Evolutionary conservation across 2,329 filamentous ascomycete species (phyloP).

Genomic region (Cordyceps cateniannulata): DNA sequence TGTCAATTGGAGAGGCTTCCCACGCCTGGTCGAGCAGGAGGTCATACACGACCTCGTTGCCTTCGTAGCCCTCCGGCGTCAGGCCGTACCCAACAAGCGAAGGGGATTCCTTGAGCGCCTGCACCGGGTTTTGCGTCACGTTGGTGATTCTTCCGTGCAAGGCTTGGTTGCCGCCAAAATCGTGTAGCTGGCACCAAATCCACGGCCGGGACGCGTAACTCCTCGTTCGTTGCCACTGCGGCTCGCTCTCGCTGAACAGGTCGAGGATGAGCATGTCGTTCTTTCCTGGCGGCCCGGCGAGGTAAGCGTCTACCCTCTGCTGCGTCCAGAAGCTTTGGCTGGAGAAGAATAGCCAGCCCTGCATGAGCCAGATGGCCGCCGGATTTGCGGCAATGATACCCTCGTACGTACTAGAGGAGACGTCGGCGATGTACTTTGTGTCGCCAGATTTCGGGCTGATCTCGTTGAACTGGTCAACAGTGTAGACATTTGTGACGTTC

Average conservation of each 20-base stretch:
- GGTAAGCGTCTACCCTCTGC: constrained; percentile 40
- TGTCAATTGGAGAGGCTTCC: constrained; percentile 36
- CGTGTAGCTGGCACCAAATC: constrained; percentile 48
- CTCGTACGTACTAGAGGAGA: constrained; percentile 33
- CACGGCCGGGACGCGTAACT: constrained; percentile 46
- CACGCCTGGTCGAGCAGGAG: constrained; percentile 46
- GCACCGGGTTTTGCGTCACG: constrained; percentile 38
- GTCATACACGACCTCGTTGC: constrained; percentile 47
- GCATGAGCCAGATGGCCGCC: constrained; percentile 45
- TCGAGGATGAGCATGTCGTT: constrained; percentile 45
- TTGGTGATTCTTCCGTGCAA: constrained; percentile 44
- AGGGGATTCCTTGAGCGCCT: constrained; percentile 40
- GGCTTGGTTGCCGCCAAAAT: constrained; percentile 43
- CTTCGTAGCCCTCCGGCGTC: constrained; percentile 31
- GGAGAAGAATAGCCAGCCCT: constrained; percentile 44
- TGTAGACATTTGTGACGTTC: constrained; percentile 41
- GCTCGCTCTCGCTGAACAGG: constrained; percentile 41
- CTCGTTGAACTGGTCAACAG: constrained; percentile 48
- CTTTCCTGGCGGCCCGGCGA: constrained; percentile 36
- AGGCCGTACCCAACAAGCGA: background rate
- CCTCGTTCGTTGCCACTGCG: constrained; percentile 44
- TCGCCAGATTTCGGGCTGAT: constrained; percentile 22
- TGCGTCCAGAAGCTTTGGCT: constrained; percentile 38
- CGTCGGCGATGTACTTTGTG: background rate
- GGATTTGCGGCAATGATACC: constrained; percentile 42